Conservation (phyloP, 1,284 basidiomycete genomes). For the Tylopilus sp. region DNA sequence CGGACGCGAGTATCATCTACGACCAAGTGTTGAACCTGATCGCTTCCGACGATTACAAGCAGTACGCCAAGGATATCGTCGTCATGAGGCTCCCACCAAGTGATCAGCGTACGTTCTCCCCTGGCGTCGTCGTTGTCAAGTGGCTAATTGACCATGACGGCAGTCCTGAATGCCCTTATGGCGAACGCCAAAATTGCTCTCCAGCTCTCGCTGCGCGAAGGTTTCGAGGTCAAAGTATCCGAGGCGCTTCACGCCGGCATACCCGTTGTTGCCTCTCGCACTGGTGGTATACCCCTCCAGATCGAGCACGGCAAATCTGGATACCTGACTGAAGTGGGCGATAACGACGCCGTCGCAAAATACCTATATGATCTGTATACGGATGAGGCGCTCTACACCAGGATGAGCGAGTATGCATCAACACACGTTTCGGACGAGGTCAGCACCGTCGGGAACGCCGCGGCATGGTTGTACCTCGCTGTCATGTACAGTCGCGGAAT, state of each 20-base stretch:
- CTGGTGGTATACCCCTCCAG: constrained; percentile 87
- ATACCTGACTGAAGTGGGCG: constrained; percentile 70
- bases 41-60: constrained; percentile 47
- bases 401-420: constrained; percentile 64
- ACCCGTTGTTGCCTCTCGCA: constrained; percentile 75
- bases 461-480: constrained; percentile 78
- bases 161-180: constrained; percentile 76
- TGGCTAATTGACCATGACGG: constrained; percentile 5
- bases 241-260: constrained; percentile 84
- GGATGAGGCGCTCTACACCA: constrained; percentile 59
- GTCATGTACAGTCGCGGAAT: constrained; percentile 71
- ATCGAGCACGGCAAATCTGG: constrained; percentile 81
- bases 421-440: constrained; percentile 80
- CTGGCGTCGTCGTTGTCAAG: background rate
- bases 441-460: constrained; percentile 73
- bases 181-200: constrained; percentile 72
- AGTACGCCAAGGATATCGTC: constrained; percentile 64
- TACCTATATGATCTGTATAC: constrained; percentile 73
- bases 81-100: constrained; percentile 78
- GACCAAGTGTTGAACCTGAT: constrained; percentile 67
- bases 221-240: constrained; percentile 91
- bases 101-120: constrained; percentile 60
- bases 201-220: constrained; percentile 80
- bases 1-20: constrained; percentile 82
- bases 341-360: constrained; percentile 68